Base-by-base conservation (phyloP, 106 monocot species). In the Dendrobium catenatum region DNA sequence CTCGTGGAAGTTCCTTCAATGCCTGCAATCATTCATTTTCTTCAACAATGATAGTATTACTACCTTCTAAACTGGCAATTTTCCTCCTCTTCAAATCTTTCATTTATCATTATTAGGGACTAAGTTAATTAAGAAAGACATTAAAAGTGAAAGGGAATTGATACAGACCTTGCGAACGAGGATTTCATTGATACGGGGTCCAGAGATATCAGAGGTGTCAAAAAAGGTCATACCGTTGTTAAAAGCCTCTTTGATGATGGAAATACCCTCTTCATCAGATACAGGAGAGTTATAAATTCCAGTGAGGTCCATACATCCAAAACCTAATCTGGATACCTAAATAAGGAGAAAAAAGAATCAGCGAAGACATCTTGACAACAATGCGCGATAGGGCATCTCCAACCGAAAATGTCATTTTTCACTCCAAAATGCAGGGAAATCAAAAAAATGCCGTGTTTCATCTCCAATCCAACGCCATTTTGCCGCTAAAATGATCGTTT, bases 271-370 rank as follows among this genome's bases (percentile, higher is more conserved):
- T 44, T 93, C 90, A 0, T 96, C 96, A 20, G 77, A 9, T 24
- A 96, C 19, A 4, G 93, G 88, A 56, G 88, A 55, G 55, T 88
- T 91, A 84, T 91, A 96, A 2, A 80, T 59, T 9, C 96, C 96
- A 4, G 84, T 83, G n/a, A 96, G 91, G 26, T 89, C 82, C 96
- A 93, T 90, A 74, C 96, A 96, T 17, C 96, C 96, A 83, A 93
- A 90, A 1, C 96, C 96, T 51, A 96, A 54, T 77, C 86, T 95
- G 19, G 95, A 95, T 4, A 93, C 95, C 95, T 95, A 77, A 17
- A 77, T 18, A 42, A 24, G 26, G n/a, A 22, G 61, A 61, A 61
- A 54, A 42, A n/a, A 61, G n/a, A 51, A 51, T 51, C 51, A 51
- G 15, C 13, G 13, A 51, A 51, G 13, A 51, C 10, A 15, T 51